Base-by-base conservation (phyloP, 495 filamentous ascomycete species). In the Stereocaulon alpinum region DNA sequence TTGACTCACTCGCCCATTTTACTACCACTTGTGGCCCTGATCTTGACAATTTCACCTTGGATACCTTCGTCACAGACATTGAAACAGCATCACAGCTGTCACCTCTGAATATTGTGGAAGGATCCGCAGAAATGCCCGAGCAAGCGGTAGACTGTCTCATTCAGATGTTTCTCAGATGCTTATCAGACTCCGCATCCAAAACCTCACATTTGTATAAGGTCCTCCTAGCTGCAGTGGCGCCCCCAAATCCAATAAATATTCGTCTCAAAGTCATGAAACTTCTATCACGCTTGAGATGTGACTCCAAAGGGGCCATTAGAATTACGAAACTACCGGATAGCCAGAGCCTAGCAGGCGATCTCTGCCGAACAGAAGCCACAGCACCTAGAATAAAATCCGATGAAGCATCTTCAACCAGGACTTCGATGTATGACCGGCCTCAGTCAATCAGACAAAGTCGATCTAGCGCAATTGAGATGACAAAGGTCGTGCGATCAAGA, bases 241-340 rank as follows among this genome's bases (percentile, higher is more conserved):
- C 1, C 76, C 22, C 51, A 22, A 56, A 82, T 42, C 68, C 74
- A 42, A 74, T 78, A 10, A 86, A 89, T 70, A 83, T 89, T 48
- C 86, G 89, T 12, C 73, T 96, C 27, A 86, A 84, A 11, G 86
- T 86, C 4, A 81, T 96, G 74, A 94, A 89, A 65, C 72, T 96
- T 47, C 75, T 97, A 7, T 91, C 93, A 66, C 82, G 92, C 22
- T 73, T 97, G 20, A 80, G 92, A 52, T 88, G 88, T 30, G 88
- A 96, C 67, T 86, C 82, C 34, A 80, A 84, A 17, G 78, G 89
- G 49, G 79, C 81, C 40, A 77, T 96, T 4, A 85, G 83, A 44
- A 71, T 96, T 30, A 77, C 82, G 2, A 70, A 79, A 9, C 76
- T 77, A 9, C 78, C 81, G 0, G 89, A 94, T 63, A 83, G 80